Conservation (phyloP, 345 rosid species). For the Boechera stricta region DNA sequence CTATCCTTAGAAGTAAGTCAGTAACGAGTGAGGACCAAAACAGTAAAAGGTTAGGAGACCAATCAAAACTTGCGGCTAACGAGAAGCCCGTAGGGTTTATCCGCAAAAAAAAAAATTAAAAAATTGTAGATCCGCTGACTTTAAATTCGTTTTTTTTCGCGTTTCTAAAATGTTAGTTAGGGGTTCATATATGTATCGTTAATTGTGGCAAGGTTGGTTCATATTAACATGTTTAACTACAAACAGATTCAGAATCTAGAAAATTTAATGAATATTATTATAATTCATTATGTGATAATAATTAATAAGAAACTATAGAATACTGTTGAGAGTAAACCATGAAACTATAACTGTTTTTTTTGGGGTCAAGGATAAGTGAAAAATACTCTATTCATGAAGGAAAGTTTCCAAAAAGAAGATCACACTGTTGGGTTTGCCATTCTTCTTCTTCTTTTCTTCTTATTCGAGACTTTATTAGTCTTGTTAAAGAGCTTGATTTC, state of each 20-base stretch:
- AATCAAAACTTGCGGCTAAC: neutral
- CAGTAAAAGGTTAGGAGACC: conserved; percentile 1
- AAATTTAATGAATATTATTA: neutral
- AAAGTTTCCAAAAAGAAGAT: neutral
- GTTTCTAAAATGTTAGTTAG: neutral
- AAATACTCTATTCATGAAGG: neutral
- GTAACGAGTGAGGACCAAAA: conserved; percentile 14
- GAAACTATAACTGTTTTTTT: neutral
- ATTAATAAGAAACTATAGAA: neutral
- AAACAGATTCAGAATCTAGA: neutral
- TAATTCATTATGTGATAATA: no score
- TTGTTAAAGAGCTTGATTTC: neutral
- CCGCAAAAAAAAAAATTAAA: neutral
- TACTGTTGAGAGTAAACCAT: neutral
- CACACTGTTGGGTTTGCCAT: neutral
- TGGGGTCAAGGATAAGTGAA: neutral
- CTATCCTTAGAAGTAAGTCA: neutral
- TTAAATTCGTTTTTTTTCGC: neutral
- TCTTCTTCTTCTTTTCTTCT: neutral
- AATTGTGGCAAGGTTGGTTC: neutral
- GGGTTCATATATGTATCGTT: neutral
- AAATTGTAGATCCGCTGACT: neutral
- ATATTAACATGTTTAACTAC: neutral
- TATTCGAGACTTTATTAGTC: neutral
- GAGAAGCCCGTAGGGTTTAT: conserved; percentile 6